These are phyloP conservation scores for Carex myosuroides DNA, from an alignment of 176 grass and related monocot species.

Conservation along the genomic window DNA sequence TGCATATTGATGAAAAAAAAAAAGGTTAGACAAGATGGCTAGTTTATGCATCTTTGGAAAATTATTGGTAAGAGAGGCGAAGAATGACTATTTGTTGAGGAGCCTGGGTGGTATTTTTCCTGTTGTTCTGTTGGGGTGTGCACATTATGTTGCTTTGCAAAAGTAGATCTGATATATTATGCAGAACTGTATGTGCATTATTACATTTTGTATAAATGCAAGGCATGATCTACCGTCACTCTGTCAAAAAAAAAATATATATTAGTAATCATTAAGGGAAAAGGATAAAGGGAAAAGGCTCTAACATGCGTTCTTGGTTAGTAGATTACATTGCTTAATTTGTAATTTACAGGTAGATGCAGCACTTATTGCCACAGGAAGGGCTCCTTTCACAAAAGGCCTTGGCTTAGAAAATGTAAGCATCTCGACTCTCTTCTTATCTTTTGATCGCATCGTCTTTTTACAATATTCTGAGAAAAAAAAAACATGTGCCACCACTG, in stretches of 20 bases:
- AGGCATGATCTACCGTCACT: neutral
- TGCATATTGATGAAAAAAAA: neutral
- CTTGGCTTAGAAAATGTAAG: constrained; percentile 99
- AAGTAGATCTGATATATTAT: neutral
- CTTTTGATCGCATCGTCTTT: neutral
- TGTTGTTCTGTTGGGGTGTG: neutral
- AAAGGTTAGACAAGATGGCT: neutral
- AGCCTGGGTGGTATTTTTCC: neutral
- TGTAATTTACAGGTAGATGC: constrained; percentile 69
- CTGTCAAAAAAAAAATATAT: neutral
- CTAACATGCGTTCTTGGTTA: neutral
- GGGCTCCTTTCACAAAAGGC: constrained; percentile 87
- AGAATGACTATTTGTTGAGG: neutral
- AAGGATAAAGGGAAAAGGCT: neutral
- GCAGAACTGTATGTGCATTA: neutral
- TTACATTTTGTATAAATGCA: neutral
- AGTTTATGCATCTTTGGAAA: neutral
- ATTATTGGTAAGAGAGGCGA: neutral
- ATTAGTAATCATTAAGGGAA: neutral
- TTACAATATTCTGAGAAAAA: neutral
- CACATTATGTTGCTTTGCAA: neutral
- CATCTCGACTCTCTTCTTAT: neutral
- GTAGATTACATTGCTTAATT: constrained; percentile 10
- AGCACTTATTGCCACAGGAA: constrained; percentile 94
- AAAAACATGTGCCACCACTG: neutral